phyloP scores from a whole-genome alignment of 352 stramenopile species.

The Phytophthora boehmeriae region DNA sequence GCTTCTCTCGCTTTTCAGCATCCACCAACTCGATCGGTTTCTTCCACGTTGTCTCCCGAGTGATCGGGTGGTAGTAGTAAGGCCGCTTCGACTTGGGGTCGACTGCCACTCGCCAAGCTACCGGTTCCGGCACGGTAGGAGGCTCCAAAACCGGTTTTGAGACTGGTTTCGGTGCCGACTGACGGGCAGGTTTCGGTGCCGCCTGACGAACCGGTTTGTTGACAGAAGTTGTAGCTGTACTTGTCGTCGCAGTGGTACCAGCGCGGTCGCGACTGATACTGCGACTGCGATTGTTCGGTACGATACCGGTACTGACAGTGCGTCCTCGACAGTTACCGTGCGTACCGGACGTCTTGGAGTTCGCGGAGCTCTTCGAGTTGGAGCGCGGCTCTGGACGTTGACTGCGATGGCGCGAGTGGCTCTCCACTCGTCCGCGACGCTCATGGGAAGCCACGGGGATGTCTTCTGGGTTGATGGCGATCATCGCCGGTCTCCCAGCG shows the following conservation, averaged over 20 bases:
- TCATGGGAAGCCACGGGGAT: slow-evolving; percentile 18
- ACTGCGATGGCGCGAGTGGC: slow-evolving; percentile 14
- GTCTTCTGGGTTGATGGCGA: slow-evolving; percentile 35
- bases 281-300: slow-evolving; percentile 14
- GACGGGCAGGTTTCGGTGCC: slow-evolving; percentile 1
- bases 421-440: slow-evolving; percentile 7
- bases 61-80: slow-evolving; percentile 98
- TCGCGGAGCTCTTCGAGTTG: neutral
- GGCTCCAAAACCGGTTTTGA: neutral
- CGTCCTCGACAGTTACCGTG: slow-evolving; percentile 15
- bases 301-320: slow-evolving; percentile 9
- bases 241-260: slow-evolving; percentile 5
- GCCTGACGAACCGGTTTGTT: neutral
- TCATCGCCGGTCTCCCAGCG: slow-evolving; percentile 35
- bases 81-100: slow-evolving; percentile 87
- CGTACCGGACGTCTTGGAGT: slow-evolving; percentile 12
- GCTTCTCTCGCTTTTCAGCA: slow-evolving; percentile 80
- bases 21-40: slow-evolving; percentile 88
- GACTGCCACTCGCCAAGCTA: slow-evolving; percentile 80
- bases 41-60: slow-evolving; percentile 97
- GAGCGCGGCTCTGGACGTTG: neutral
- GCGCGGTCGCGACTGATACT: slow-evolving; percentile 17
- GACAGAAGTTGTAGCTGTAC: too few species aligned
- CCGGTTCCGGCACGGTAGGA: slow-evolving; percentile 17
- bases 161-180: neutral